A percentile compares a stretch with the other conserved stretches of the same genome.
These are phyloP conservation scores for Silene noctiflora DNA, from an alignment of 179 eudicot genomes.

Conservation along the genomic window DNA sequence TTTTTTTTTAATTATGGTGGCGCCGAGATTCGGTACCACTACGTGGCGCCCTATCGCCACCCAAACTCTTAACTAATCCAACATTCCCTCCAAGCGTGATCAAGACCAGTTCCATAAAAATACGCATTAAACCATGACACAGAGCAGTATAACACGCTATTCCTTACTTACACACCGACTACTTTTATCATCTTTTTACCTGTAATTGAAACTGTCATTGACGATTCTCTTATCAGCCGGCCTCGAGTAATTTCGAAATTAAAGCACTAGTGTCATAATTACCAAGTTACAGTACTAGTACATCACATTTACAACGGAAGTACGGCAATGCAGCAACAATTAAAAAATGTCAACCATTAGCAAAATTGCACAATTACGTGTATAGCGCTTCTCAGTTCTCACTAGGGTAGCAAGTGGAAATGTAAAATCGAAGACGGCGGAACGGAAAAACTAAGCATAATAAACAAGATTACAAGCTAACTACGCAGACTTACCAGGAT, in stretches of 20 bases:
- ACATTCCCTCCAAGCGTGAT: neutral
- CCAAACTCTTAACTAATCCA: too few species aligned
- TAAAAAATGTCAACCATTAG: neutral
- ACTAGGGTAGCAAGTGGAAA: neutral
- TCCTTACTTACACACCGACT: neutral
- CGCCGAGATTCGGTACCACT: too few species aligned
- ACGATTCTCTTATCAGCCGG: neutral
- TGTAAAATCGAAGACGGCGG: neutral
- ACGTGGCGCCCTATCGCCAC: too few species aligned
- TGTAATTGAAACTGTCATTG: neutral
- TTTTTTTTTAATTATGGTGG: too few species aligned
- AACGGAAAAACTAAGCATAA: neutral
- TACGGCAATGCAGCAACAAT: neutral
- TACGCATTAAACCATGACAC: too few species aligned
- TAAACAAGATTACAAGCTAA: neutral
- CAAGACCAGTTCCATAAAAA: neutral
- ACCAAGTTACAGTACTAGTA: neutral
- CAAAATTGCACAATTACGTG: neutral
- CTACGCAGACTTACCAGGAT: constrained; percentile 54
- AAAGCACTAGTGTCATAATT: neutral
- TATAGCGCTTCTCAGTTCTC: neutral
- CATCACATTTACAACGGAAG: neutral
- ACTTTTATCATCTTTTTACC: neutral
- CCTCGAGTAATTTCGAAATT: neutral
- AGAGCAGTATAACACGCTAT: neutral